Base-by-base conservation (phyloP, 345 rosid species). In the Carallia pectinifolia region DNA sequence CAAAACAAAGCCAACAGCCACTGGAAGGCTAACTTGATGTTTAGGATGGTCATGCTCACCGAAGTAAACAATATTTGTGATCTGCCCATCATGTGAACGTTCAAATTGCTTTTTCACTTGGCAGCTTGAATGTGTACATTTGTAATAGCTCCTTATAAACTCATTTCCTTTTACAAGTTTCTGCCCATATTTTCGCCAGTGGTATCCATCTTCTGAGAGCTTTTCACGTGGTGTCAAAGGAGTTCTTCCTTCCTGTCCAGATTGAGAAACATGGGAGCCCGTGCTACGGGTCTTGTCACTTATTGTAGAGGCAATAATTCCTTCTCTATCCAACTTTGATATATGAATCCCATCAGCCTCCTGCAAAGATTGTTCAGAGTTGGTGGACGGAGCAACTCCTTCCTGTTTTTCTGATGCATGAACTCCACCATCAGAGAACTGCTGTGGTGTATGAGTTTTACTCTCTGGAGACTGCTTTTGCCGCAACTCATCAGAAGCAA, bases 151-250 rank as follows among this genome's bases (percentile, higher is more conserved):
- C 65, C 98, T 82, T 2, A 94, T 74, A 74, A 88, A 91, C 81
- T 90, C 98, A 81, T 91, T 94, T 33, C 93, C 97, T 72, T 84
- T 87, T 58, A 94, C 98, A 80, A 88, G 76, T 70, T 94, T 94
- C 87, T 94, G 97, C 17, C 98, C 98, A 18, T 94, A 94, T 73
- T 94, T 94, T 53, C 97, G 79, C 97, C 98, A 94, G 76, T 87
- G 87, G 80, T 82, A 95, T 65, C 97, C 99, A 65, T 91, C 97
- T 76, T 84, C 93, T 58, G 79, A 81, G 40, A 75, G 89, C 76
- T 91, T 94, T 83, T 94, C 99, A 5, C 89, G 90, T 7, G 78
- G 80, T 30, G 81, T 67, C 52, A 63, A 66, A 66, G 89, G 85
- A 62, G 76, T 77, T 68, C 81, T 86, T 69, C 86, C 87, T 78